These are phyloP conservation scores for Hirsutella thompsonii DNA, from an alignment of 2,329 filamentous ascomycete genomes.

Conservation along the genomic window DNA sequence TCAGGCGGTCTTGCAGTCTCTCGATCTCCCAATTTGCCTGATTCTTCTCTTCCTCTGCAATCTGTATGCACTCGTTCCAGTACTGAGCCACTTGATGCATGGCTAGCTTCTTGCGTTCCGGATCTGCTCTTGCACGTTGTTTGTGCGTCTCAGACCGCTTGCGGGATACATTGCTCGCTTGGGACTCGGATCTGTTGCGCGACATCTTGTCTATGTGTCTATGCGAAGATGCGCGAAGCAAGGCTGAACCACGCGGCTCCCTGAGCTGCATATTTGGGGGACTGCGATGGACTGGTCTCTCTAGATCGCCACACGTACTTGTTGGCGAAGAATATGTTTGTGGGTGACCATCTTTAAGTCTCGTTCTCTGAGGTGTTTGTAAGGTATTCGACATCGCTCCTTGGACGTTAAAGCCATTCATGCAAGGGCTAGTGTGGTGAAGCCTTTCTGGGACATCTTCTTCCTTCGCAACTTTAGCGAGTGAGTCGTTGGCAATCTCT, in stretches of 20 bases:
- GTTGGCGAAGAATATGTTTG: constrained; percentile 6
- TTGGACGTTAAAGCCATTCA: too few relatives aligned
- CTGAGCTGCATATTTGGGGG: constrained; percentile 4
- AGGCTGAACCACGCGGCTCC: background rate
- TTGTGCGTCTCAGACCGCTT: constrained; percentile 12
- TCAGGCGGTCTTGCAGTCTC: constrained; percentile 12
- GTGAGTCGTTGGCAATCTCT: background rate
- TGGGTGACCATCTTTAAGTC: background rate
- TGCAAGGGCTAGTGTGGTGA: background rate
- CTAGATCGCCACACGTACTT: constrained; percentile 19
- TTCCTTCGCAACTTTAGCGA: background rate
- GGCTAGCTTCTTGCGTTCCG: constrained; percentile 14
- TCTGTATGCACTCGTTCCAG: constrained; percentile 21
- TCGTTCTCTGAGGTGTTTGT: background rate
- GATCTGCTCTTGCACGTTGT: constrained; percentile 4
- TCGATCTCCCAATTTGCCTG: constrained; percentile 14
- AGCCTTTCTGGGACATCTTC: background rate
- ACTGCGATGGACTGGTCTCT: constrained; percentile 12
- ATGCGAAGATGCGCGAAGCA: constrained; percentile 1
- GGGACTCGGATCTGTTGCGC: constrained; percentile 12
- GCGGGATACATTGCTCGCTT: constrained; percentile 19
- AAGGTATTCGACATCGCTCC: too few relatives aligned
- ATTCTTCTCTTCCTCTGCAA: constrained; percentile 15
- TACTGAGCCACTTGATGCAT: constrained; percentile 19
- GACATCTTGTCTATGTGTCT: background rate